A percentile compares a stretch with the other conserved stretches of the same genome.
These are phyloP conservation scores for Anthostomella pinea DNA, from an alignment of 2,329 filamentous ascomycete genomes.

Conservation along the genomic window DNA sequence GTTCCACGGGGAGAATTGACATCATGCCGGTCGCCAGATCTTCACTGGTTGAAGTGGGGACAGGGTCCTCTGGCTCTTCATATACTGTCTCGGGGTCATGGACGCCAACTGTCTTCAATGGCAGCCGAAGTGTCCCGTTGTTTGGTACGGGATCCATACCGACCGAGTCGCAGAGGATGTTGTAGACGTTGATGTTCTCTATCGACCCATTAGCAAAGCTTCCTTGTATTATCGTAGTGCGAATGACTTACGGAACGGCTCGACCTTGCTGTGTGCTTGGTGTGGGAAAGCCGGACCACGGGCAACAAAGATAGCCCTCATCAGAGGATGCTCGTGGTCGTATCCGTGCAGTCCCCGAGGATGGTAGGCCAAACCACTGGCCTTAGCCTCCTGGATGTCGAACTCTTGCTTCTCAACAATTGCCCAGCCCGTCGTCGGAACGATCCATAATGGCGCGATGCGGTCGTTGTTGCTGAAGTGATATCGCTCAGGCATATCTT, in stretches of 20 bases:
- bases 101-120: slow-evolving; percentile 60
- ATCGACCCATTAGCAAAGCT: slow-evolving; percentile 28
- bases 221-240: too few species aligned
- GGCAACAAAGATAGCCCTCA: slow-evolving; percentile 94
- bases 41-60: slow-evolving; percentile 13
- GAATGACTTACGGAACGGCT: slow-evolving; percentile 71
- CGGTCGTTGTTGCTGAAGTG: slow-evolving; percentile 86
- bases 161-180: slow-evolving; percentile 86
- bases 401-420: slow-evolving; percentile 81
- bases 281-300: slow-evolving; percentile 91
- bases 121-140: slow-evolving; percentile 80
- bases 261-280: slow-evolving; percentile 72
- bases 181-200: slow-evolving; percentile 96
- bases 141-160: slow-evolving; percentile 71
- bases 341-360: slow-evolving; percentile 90
- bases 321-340: slow-evolving; percentile 89
- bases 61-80: slow-evolving; percentile 26
- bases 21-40: slow-evolving; percentile 10
- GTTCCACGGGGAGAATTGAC: slow-evolving; percentile 16
- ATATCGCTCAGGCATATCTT: slow-evolving; percentile 88
- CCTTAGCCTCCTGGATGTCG: slow-evolving; percentile 64
- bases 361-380: slow-evolving; percentile 66
- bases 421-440: slow-evolving; percentile 90
- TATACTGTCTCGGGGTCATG: slow-evolving; percentile 45
- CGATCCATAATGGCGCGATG: slow-evolving; percentile 92